A percentile compares a stretch with the other conserved stretches of the same genome.
Evolutionary conservation across 306 rosid species (phyloP).

Genomic region (Malus sieversii): DNA sequence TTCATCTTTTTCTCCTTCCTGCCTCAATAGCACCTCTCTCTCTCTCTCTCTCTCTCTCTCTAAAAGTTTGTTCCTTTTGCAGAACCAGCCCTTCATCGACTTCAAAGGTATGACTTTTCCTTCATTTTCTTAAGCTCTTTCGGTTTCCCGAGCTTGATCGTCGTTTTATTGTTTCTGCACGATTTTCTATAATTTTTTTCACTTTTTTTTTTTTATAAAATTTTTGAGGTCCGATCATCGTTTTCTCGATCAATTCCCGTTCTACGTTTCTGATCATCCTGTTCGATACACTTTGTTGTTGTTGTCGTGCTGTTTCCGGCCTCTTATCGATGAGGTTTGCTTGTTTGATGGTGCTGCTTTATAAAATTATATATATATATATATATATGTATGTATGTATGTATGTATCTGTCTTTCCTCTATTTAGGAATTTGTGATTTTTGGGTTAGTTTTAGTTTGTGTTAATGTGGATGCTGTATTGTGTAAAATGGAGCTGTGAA

Average conservation of each 20-base stretch:
- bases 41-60: not conserved
- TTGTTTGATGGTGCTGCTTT: not conserved
- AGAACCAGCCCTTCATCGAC: slow-evolving; percentile 17
- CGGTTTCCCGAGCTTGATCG: not conserved
- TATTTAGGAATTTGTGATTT: slow-evolving; percentile 1
- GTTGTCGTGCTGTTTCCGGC: slow-evolving; percentile 13
- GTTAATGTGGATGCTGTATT: not conserved
- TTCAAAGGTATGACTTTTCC: slow-evolving; percentile 24
- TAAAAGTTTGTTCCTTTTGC: slow-evolving; percentile 12
- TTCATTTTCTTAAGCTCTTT: not conserved
- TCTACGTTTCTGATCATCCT: slow-evolving; percentile 15
- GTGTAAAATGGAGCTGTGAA: not conserved
- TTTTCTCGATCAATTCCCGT: slow-evolving; percentile 13
- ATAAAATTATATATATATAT: too few relatives aligned
- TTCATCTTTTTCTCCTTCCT: slow-evolving; percentile 25
- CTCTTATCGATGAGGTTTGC: not conserved
- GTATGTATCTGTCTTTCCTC: not conserved
- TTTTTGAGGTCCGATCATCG: slow-evolving; percentile 13
- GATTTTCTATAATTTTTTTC: not conserved
- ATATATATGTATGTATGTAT: not conserved
- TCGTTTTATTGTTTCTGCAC: not conserved
- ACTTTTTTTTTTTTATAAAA: not conserved
- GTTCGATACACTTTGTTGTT: slow-evolving; percentile 20
- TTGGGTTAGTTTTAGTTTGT: not conserved
- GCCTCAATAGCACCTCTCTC: not conserved